A percentile compares a stretch with the other conserved stretches of the same genome.
Evolutionary conservation across 73 alveolate genomes (phyloP).

Genomic region (Urostyla sp.): DNA sequence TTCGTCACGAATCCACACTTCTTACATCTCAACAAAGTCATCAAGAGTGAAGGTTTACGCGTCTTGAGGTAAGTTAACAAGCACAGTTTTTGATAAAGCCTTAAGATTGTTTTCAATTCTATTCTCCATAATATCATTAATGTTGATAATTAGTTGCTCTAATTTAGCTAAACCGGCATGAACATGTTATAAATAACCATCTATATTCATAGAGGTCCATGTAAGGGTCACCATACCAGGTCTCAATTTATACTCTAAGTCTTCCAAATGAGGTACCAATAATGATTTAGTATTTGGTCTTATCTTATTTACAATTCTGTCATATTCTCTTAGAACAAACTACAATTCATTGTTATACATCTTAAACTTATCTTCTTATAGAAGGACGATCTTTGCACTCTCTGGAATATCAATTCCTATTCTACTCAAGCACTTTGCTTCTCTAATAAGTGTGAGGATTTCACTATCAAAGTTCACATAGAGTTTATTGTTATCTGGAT

Average conservation of each 20-base stretch:
- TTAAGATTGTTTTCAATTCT: slow-evolving; percentile 99
- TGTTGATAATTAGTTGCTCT: slow-evolving; percentile 98
- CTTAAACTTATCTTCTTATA: slow-evolving; percentile 99
- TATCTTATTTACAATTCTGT: slow-evolving; percentile 97
- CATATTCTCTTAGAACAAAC: slow-evolving; percentile 98
- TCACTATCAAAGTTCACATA: slow-evolving; percentile 99
- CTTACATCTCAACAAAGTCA: slow-evolving; percentile 98
- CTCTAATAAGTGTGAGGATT: slow-evolving; percentile 98
- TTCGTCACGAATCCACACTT: slow-evolving; percentile 94
- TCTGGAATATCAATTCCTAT: slow-evolving; percentile 99
- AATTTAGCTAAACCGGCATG: slow-evolving; percentile 97
- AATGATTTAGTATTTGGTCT: slow-evolving; percentile 98
- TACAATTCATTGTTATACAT: slow-evolving; percentile 98
- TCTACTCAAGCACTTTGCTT: slow-evolving; percentile 99
- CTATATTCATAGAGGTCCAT: slow-evolving; percentile 99
- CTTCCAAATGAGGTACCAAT: slow-evolving; percentile 99
- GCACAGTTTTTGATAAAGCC: slow-evolving; percentile 97
- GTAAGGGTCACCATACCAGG: slow-evolving; percentile 99
- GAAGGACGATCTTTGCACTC: slow-evolving; percentile 99
- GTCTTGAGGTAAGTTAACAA: slow-evolving; percentile 98
- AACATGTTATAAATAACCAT: slow-evolving; percentile 97
- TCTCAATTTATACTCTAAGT: slow-evolving; percentile 98
- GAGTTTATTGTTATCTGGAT: slow-evolving; percentile 92
- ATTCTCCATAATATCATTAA: slow-evolving; percentile 99
- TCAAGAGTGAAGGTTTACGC: slow-evolving; percentile 97